Evolutionary conservation across 306 rosid species (phyloP), one percentile per base, ranked within the genome.

Genomic region (Spatholobus suberectus): DNA sequence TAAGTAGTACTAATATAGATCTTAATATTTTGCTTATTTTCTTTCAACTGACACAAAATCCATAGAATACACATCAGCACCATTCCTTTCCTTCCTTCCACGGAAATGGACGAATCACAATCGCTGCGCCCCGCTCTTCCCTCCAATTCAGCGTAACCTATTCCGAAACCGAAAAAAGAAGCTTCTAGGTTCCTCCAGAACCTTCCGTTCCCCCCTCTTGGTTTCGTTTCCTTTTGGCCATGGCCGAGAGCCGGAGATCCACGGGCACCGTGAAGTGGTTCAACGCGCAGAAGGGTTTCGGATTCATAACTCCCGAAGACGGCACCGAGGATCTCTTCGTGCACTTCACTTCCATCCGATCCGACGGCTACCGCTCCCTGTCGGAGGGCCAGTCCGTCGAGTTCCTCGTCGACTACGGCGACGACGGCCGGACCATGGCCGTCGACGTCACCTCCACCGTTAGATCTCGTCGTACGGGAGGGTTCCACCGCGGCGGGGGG

Each of bases 191-290:
- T 67, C 34, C 83, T 78, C 81, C 27, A 14, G 81, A 81, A 83
- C 78, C 46, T 89, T 75, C 32, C 5, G 0, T 67, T 63, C 40
- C 40, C n/a, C n/a, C n/a, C n/a, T n/a, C n/a, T n/a, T n/a, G n/a
- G 17, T 0, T 26, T 37, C 37, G 8, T 6, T n/a, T 5, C n/a
- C 5, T 23, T 6, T 0, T 0, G 4, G 5, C 80, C 74, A 93
- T 93, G 96, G 93, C 88, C 24, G 87, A 86, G 78, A 63, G 58
- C 37, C 69, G 20, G 69, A 87, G 92, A 86, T 82, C 86, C 17
- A 86, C 83, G 29, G 97, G 98, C 54, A 90, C 89, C 2, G 97
- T 92, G n/a, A 92, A 81, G 85, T 94, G 98, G 98, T 90, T 94
- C 89, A 94, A 88, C 74, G 87, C 92, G 0, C 89, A 90, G 73